phyloP scores from a whole-genome alignment of 441 rosid genomes.

The Bocquillonia castaneifolia region DNA sequence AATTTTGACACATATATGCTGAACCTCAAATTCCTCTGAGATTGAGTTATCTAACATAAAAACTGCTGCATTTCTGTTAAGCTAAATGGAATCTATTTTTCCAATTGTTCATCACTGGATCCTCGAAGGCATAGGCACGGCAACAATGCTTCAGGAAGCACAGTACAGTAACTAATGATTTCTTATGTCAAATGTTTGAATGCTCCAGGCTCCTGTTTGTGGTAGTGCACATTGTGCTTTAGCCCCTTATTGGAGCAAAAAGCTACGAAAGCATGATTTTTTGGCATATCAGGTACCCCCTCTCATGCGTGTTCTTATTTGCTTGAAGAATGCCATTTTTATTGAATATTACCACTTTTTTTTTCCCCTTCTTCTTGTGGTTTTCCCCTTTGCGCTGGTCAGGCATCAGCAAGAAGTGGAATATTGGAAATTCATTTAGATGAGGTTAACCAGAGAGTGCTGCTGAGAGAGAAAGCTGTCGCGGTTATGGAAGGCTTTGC shows the following conservation, averaged over 20 bases:
- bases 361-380: not conserved
- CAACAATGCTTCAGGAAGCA: not conserved
- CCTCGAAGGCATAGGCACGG: not conserved
- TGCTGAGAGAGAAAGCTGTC: conserved; percentile 57
- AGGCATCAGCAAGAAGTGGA: conserved; percentile 81
- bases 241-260: conserved; percentile 60
- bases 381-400: too few relatives aligned
- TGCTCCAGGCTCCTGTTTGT: conserved; percentile 61
- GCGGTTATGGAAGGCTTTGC: conserved; percentile 73
- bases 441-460: conserved; percentile 49
- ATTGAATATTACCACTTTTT: not conserved
- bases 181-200: not conserved
- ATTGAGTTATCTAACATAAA: not conserved
- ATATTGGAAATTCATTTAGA: conserved; percentile 45
- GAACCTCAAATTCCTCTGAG: not conserved
- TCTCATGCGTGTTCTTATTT: not conserved
- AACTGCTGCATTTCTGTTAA: not conserved
- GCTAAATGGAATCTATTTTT: not conserved
- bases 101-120: not conserved
- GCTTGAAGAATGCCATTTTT: too few relatives aligned
- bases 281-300: conserved; percentile 47
- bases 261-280: conserved; percentile 54
- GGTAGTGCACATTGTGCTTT: conserved; percentile 77
- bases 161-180: not conserved
- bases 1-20: not conserved